These are phyloP conservation scores for Cyclospora cayetanensis DNA, from an alignment of 169 alveolate species.

Conservation along the genomic window DNA sequence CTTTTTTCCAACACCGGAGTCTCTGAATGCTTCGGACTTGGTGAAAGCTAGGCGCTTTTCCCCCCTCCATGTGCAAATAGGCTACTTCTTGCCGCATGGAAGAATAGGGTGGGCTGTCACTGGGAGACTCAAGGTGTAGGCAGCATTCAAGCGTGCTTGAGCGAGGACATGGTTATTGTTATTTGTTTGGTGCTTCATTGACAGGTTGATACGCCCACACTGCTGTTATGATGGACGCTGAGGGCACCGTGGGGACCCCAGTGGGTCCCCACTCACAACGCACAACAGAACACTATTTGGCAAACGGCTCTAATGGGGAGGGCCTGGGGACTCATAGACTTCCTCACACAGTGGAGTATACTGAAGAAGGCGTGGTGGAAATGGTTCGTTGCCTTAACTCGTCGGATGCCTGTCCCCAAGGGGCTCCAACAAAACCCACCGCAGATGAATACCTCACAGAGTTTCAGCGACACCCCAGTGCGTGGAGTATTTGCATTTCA, in stretches of 20 bases:
- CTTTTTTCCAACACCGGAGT: too few species aligned
- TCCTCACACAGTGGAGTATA: not conserved
- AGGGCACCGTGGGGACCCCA: conserved; percentile 38
- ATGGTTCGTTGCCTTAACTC: conserved; percentile 25
- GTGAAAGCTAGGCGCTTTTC: too few species aligned
- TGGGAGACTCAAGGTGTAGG: too few species aligned
- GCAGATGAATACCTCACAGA: conserved; percentile 68
- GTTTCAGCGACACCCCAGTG: conserved; percentile 68
- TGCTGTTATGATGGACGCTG: conserved; percentile 19
- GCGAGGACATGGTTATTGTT: too few species aligned
- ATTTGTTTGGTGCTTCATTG: too few species aligned
- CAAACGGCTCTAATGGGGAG: not conserved
- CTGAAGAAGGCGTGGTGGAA: conserved; percentile 43
- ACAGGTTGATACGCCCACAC: too few species aligned
- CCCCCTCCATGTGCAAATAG: too few species aligned
- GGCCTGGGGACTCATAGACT: not conserved
- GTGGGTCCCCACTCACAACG: not conserved
- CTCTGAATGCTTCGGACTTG: too few species aligned
- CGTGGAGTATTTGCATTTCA: conserved; percentile 72
- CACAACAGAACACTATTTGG: too few species aligned
- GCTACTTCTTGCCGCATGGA: too few species aligned
- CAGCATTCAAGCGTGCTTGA: too few species aligned
- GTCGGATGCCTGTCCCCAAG: not conserved
- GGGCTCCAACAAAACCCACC: conserved; percentile 16
- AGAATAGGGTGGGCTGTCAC: too few species aligned